A percentile compares a stretch with the other conserved stretches of the same genome.
Evolutionary conservation across 2,329 filamentous ascomycete genomes (phyloP).

Genomic region (Pseudogymnoascus sp.): DNA sequence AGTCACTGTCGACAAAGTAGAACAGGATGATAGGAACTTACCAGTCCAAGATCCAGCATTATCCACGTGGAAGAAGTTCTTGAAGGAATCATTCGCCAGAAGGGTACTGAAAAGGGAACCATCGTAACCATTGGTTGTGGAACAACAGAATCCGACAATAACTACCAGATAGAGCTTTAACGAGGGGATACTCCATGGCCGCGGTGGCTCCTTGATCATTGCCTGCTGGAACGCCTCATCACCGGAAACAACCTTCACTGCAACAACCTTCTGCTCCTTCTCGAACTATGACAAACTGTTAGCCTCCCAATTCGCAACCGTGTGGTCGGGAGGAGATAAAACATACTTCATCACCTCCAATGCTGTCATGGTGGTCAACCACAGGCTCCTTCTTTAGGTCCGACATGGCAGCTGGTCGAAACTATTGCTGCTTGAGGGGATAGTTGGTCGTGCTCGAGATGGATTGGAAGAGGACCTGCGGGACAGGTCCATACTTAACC

Average conservation of each 20-base stretch:
- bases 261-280: constrained; percentile 5
- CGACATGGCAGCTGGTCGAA: no score
- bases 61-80: constrained; percentile 33
- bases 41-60: constrained; percentile 40
- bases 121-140: constrained; percentile 43
- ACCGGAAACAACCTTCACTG: constrained; percentile 41
- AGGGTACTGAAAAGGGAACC: constrained; percentile 43
- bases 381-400: no score
- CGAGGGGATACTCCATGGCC: constrained; percentile 33
- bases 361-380: no score
- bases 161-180: constrained; percentile 38
- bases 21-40: no score
- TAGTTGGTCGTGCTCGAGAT: no score
- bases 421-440: no score
- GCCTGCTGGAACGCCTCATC: constrained; percentile 49
- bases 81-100: constrained; percentile 36
- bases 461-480: no score
- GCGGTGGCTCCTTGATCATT: constrained; percentile 44
- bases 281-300: no score
- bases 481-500: constrained; percentile 14
- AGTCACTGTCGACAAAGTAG: no score
- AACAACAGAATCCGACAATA: constrained; percentile 42
- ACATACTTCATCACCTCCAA: no score
- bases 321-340: no score
- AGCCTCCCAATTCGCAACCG: no score